A percentile compares a stretch with the other conserved stretches of the same genome.
These are phyloP conservation scores for Saccharomyces uvarum DNA, from an alignment of 1,139 yeast genomes.

Conservation along the genomic window DNA sequence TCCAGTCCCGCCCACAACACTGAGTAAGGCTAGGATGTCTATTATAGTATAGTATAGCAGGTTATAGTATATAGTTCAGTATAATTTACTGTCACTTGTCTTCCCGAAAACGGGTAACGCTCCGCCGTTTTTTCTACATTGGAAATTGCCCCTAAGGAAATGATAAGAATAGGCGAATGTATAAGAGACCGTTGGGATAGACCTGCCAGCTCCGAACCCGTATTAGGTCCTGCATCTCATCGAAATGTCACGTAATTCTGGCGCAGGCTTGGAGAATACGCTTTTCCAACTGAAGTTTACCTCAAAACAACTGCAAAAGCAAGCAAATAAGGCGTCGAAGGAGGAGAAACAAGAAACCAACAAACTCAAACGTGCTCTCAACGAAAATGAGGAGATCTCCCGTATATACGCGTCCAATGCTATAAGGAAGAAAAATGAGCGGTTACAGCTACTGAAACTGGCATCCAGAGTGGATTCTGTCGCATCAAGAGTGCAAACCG, in stretches of 20 bases:
- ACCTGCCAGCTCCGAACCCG: background rate
- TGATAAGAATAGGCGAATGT: background rate
- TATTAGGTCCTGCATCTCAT: background rate
- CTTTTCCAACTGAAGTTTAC: slow-evolving; percentile 54
- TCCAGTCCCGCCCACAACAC: background rate
- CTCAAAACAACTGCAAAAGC: slow-evolving; percentile 84
- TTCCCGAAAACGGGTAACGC: background rate
- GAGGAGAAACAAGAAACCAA: slow-evolving; percentile 84
- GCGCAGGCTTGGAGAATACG: slow-evolving; percentile 32
- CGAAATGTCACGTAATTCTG: slow-evolving; percentile 27
- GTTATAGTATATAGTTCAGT: background rate
- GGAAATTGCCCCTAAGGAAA: background rate
- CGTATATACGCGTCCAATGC: slow-evolving; percentile 93
- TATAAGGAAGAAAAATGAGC: slow-evolving; percentile 81
- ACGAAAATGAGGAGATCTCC: slow-evolving; percentile 76
- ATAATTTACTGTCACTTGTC: background rate
- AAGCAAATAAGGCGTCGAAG: slow-evolving; percentile 83
- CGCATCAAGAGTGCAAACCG: slow-evolving; percentile 92
- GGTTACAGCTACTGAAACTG: slow-evolving; percentile 70
- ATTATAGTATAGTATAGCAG: background rate
- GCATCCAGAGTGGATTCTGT: slow-evolving; percentile 93
- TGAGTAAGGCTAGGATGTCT: slow-evolving; percentile 4
- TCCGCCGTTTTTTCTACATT: background rate
- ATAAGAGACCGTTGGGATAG: background rate
- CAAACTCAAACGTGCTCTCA: slow-evolving; percentile 64